These are phyloP conservation scores for Didymella lethalis DNA, from an alignment of 2,329 filamentous ascomycete species.

Conservation along the genomic window DNA sequence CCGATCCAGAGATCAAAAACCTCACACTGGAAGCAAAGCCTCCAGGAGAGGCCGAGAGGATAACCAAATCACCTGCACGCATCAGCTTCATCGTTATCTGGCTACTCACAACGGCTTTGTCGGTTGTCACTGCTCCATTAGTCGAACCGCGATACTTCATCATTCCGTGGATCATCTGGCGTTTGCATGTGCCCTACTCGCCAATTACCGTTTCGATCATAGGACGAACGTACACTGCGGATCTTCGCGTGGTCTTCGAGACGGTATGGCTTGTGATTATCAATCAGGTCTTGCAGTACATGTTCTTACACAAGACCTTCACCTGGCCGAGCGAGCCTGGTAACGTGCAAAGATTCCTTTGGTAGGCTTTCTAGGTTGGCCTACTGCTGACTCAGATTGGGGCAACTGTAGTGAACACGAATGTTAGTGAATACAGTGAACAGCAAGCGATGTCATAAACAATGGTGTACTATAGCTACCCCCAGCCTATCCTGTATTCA, in stretches of 20 bases:
- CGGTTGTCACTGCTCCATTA: slow-evolving; percentile 85
- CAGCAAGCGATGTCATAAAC: no score
- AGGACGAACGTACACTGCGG: slow-evolving; percentile 33
- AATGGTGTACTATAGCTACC: no score
- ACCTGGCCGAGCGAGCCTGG: slow-evolving; percentile 70
- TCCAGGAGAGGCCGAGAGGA: slow-evolving; percentile 11
- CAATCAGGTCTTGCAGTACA: slow-evolving; percentile 71
- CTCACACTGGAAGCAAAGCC: slow-evolving; percentile 8
- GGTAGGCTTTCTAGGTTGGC: slow-evolving; percentile 25
- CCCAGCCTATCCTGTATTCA: no score
- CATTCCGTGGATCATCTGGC: slow-evolving; percentile 92
- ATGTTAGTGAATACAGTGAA: no score
- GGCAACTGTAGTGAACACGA: no score
- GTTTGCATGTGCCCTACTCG: slow-evolving; percentile 72
- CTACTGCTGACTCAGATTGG: no score
- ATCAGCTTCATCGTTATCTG: slow-evolving; percentile 64
- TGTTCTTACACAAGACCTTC: slow-evolving; percentile 75
- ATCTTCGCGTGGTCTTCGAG: slow-evolving; percentile 64
- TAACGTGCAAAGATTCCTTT: slow-evolving; percentile 79
- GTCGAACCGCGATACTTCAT: slow-evolving; percentile 98
- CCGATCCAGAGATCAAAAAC: slow-evolving; percentile 2
- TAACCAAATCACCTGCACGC: slow-evolving; percentile 20
- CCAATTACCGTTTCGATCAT: slow-evolving; percentile 35
- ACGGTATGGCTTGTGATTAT: slow-evolving; percentile 73
- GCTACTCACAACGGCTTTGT: slow-evolving; percentile 76